A percentile compares a stretch with the other conserved stretches of the same genome.
Conservation (phyloP, 805 yeast genomes). For the Blastobotrys americana region DNA sequence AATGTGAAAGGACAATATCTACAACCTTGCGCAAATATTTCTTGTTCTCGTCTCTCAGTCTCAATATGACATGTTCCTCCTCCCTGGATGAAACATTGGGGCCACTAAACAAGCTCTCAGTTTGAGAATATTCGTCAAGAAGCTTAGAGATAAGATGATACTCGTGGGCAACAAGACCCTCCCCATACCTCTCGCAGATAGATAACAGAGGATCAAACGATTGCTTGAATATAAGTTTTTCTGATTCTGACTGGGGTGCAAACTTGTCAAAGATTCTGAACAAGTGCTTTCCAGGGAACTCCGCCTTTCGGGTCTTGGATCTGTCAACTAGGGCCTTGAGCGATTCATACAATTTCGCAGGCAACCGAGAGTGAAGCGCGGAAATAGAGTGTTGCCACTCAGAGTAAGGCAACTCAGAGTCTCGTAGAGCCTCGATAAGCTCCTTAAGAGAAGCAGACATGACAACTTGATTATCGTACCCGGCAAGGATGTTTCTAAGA, state of each 20-base stretch:
- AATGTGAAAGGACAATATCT: conserved; percentile 71
- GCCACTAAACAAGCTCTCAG: conserved; percentile 72
- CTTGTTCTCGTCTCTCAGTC: conserved; percentile 80
- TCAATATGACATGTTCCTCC: conserved; percentile 84
- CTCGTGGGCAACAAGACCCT: conserved; percentile 82
- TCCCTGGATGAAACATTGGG: conserved; percentile 48
- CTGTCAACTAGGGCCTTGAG: conserved; percentile 62
- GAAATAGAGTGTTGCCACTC: conserved; percentile 84
- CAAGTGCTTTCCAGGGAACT: conserved; percentile 89
- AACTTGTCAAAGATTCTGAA: conserved; percentile 64
- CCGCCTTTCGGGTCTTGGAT: conserved; percentile 55
- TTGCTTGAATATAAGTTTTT: conserved; percentile 40
- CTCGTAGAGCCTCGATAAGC: conserved; percentile 63
- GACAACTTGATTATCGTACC: conserved; percentile 93
- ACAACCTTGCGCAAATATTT: conserved; percentile 69
- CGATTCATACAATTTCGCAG: conserved; percentile 63
- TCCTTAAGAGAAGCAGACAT: conserved; percentile 76
- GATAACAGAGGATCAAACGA: conserved; percentile 67
- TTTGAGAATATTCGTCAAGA: conserved; percentile 63
- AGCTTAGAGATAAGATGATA: conserved; percentile 63
- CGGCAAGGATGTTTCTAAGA: conserved; percentile 72
- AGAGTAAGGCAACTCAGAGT: conserved; percentile 81
- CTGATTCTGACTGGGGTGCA: conserved; percentile 43
- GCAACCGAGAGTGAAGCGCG: conserved; percentile 87
- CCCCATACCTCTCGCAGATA: conserved; percentile 60